phyloP scores from a whole-genome alignment of 495 filamentous ascomycete species.

The Rhypophila decipiens region DNA sequence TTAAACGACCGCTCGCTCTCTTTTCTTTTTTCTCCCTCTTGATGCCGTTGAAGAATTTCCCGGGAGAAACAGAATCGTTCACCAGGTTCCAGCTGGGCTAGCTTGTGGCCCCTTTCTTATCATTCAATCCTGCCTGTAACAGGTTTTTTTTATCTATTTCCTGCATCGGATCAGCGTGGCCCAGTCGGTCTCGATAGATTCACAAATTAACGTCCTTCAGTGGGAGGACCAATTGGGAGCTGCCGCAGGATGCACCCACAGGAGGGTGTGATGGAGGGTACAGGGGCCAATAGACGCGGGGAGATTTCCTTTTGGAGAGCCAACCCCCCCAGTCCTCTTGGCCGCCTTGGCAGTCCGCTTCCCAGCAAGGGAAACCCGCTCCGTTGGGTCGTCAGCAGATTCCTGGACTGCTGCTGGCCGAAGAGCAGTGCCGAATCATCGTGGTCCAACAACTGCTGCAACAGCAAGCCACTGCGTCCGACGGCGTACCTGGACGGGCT shows the following conservation, averaged over 20 bases:
- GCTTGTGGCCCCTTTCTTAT: not conserved
- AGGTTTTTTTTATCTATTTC: not conserved
- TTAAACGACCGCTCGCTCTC: not conserved
- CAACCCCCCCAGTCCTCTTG: not conserved
- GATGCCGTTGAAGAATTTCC: not conserved
- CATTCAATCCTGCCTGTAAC: too few species aligned
- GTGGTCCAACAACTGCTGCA: too few species aligned
- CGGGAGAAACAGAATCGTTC: not conserved
- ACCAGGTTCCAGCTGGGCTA: not conserved
- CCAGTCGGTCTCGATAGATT: not conserved
- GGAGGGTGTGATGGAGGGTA: conserved; percentile 13
- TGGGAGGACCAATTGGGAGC: not conserved
- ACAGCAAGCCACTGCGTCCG: conserved; percentile 20
- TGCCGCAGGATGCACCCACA: conserved; percentile 12
- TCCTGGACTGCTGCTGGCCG: too few species aligned
- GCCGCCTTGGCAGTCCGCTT: not conserved
- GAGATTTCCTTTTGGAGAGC: not conserved
- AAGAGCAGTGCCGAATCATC: conserved; percentile 3
- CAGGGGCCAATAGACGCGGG: conserved; percentile 2
- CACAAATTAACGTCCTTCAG: not conserved
- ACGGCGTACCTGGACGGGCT: conserved; percentile 45
- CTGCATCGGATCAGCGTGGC: not conserved
- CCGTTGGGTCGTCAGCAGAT: conserved; percentile 1
- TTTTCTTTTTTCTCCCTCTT: not conserved
- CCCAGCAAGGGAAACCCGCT: conserved; percentile 12